These are phyloP conservation scores for Trametes sp. DNA, from an alignment of 1,284 basidiomycete species.

Conservation along the genomic window DNA sequence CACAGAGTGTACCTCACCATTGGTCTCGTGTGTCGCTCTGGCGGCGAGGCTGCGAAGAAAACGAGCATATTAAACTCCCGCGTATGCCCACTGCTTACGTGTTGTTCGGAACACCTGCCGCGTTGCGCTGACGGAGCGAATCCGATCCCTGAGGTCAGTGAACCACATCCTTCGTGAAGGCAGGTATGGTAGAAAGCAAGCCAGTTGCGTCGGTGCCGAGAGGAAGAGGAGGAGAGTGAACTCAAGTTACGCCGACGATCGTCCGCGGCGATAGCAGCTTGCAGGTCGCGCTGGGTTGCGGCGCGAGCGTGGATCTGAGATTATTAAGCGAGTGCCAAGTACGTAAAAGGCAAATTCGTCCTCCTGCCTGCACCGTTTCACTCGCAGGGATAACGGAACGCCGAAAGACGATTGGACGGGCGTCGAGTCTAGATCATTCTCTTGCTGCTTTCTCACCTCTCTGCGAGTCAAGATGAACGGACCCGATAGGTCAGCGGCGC, in stretches of 20 bases:
- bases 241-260: constrained; percentile 11
- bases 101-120: too few relatives aligned
- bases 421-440: constrained; percentile 4
- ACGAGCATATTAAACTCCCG: too few relatives aligned
- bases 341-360: constrained; percentile 15
- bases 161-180: not conserved
- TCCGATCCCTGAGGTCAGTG: too few relatives aligned
- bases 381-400: too few relatives aligned
- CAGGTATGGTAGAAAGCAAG: constrained; percentile 1
- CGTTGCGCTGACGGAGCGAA: too few relatives aligned
- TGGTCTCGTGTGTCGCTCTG: too few relatives aligned
- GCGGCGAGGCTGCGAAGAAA: too few relatives aligned
- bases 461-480: not conserved
- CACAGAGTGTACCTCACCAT: too few relatives aligned
- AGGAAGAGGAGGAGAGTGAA: not conserved
- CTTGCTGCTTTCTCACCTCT: not conserved
- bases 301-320: constrained; percentile 5
- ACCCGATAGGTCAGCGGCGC: constrained; percentile 15
- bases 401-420: constrained; percentile 7
- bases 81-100: too few relatives aligned
- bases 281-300: too few relatives aligned
- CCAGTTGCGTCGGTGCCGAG: not conserved
- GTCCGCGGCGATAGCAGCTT: constrained; percentile 7
- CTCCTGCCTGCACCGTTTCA: not conserved
- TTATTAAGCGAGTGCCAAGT: constrained; percentile 9